These are phyloP conservation scores for Mycena galericulata DNA, from an alignment of 768 basidiomycete species.

Conservation along the genomic window DNA sequence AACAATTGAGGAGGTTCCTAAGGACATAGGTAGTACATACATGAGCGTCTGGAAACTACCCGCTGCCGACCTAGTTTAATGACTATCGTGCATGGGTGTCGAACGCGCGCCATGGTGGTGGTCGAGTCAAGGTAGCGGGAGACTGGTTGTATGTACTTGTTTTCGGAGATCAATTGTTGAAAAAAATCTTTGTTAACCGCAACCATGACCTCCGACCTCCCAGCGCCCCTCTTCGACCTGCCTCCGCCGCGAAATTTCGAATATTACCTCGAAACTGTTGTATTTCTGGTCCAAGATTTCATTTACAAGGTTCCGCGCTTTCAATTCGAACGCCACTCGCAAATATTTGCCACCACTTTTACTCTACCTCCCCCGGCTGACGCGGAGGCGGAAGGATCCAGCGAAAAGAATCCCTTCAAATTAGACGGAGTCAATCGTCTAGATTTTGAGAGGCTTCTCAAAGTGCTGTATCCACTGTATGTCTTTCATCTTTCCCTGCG, in stretches of 20 bases:
- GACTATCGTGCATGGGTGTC: slow-evolving; percentile 74
- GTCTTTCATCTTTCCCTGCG: slow-evolving; percentile 7
- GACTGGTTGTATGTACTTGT: not conserved
- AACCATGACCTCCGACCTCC: not conserved
- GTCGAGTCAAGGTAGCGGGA: slow-evolving; percentile 1
- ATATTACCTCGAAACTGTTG: slow-evolving; percentile 31
- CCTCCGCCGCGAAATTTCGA: not conserved
- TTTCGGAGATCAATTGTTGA: too few species aligned
- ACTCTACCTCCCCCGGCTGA: slow-evolving; percentile 33
- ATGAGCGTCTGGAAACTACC: slow-evolving; percentile 31
- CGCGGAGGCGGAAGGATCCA: slow-evolving; percentile 34
- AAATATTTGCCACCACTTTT: slow-evolving; percentile 43
- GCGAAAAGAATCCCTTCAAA: slow-evolving; percentile 40
- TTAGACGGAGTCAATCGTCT: slow-evolving; percentile 37
- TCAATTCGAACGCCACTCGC: slow-evolving; percentile 40
- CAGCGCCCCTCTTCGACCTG: too few species aligned
- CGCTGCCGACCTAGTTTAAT: slow-evolving; percentile 79
- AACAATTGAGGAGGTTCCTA: slow-evolving; percentile 97
- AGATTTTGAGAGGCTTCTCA: slow-evolving; percentile 42
- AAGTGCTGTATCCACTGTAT: slow-evolving; percentile 43
- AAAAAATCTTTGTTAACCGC: not conserved
- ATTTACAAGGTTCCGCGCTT: slow-evolving; percentile 45
- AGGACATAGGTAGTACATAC: slow-evolving; percentile 15
- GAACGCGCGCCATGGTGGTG: slow-evolving; percentile 36
- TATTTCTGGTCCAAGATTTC: slow-evolving; percentile 41